Evolutionary conservation across 495 filamentous ascomycete species (phyloP).

Genomic region (Penicillium cataractarum): DNA sequence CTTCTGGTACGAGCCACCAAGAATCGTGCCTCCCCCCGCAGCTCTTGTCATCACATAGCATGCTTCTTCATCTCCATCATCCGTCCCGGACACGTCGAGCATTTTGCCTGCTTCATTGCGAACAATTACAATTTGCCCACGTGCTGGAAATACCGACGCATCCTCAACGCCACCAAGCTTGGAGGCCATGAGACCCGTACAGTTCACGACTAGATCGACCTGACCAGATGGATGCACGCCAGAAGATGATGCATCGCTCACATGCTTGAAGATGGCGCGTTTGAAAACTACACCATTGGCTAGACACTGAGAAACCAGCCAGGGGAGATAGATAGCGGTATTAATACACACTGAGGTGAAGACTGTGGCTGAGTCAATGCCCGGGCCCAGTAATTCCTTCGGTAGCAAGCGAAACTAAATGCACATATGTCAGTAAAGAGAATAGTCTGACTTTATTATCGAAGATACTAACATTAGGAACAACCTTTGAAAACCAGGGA

Average conservation of each 20-base stretch:
- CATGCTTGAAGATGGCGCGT: conserved; percentile 60
- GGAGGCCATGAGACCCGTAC: conserved; percentile 72
- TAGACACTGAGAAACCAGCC: conserved; percentile 76
- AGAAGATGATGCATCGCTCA: conserved; percentile 60
- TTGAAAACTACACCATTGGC: conserved; percentile 68
- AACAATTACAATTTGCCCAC: conserved; percentile 86
- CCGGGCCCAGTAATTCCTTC: conserved; percentile 57
- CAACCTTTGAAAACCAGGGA: conserved; percentile 75
- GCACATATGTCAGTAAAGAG: neutral
- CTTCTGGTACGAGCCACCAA: conserved; percentile 81
- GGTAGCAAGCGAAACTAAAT: conserved; percentile 38
- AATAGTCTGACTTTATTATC: no score
- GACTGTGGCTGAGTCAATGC: conserved; percentile 65
- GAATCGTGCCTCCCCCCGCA: conserved; percentile 68
- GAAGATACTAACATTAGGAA: conserved; percentile 58
- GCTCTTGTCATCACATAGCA: conserved; percentile 83
- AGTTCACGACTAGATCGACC: conserved; percentile 75
- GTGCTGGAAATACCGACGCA: conserved; percentile 63
- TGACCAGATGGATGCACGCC: conserved; percentile 55
- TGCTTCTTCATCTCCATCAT: conserved; percentile 72
- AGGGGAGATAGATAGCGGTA: conserved; percentile 82
- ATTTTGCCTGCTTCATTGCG: conserved; percentile 72
- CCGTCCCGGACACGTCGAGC: conserved; percentile 65
- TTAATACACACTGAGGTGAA: conserved; percentile 93
- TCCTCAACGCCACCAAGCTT: conserved; percentile 82